A percentile compares a stretch with the other conserved stretches of the same genome.
Conservation (phyloP, 108 stramenopile species). For the Pseudonitzschia multistriata region DNA sequence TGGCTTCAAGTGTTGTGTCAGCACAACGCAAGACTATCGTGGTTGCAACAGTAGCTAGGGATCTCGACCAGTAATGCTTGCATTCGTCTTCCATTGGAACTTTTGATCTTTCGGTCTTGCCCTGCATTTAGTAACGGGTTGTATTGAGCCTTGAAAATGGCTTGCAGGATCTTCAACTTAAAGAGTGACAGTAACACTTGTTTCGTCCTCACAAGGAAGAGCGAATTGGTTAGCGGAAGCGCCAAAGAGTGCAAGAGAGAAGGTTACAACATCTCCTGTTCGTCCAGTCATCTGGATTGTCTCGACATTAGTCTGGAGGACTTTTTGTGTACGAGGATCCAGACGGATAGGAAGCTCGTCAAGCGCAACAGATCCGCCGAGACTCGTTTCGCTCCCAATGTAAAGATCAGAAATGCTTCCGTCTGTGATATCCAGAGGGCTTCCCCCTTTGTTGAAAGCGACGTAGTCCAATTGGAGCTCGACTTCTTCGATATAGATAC, state of each 20-base stretch:
- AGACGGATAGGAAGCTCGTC: neutral
- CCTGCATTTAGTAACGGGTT: neutral
- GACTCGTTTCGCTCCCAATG: neutral
- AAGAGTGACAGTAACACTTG: neutral
- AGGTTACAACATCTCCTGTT: neutral
- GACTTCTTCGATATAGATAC: constrained; percentile 2
- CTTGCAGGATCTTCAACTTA: neutral
- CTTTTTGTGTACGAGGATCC: neutral
- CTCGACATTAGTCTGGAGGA: neutral
- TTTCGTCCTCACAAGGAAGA: neutral
- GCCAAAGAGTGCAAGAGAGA: neutral
- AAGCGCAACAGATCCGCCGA: neutral
- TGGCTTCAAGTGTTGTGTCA: too few relatives aligned
- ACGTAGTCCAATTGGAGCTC: constrained; percentile 5
- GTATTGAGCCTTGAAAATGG: neutral
- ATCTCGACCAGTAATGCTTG: neutral
- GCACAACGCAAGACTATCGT: too few relatives aligned
- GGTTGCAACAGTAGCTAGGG: too few relatives aligned
- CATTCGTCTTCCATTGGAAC: neutral
- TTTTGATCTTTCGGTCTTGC: neutral
- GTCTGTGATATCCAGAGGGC: neutral
- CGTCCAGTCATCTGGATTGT: neutral
- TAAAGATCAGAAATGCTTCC: neutral
- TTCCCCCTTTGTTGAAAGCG: neutral
- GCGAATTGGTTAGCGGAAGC: neutral